Base-by-base conservation (phyloP, 2,329 filamentous ascomycete genomes). In the Parastagonospora avenae region DNA sequence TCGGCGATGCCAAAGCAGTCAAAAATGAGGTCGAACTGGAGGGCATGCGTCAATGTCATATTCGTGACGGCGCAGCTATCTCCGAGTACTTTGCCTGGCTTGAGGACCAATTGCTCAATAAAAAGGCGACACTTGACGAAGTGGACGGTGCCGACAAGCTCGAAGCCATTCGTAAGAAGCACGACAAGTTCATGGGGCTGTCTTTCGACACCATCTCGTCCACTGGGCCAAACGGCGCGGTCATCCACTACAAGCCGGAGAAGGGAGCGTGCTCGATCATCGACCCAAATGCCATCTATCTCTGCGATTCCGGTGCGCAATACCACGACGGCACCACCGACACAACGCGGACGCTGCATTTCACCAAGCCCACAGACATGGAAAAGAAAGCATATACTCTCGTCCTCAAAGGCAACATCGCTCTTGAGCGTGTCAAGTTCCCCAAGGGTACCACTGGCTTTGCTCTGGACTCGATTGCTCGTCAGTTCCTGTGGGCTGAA, bases 271-370 rank as follows among this genome's bases (percentile, higher is more conserved):
- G 93, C 75, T 84, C 92, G 8, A 78, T 84, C 27, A 91, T 99
- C 62, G 91, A 99, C 61, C 91, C 91, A 0, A 85, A 86, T 6
- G 86, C 87, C 11, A 85, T 99, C 51, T 99, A 99, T 67, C 85
- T 99, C 2, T 99, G 94, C 71, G 94, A 99, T 74, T 97, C 94
- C 16, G 94, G 94, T 16, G 94, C 90, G n/a, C 94, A 99, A 73
- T 99, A 93, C 67, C 81, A 89, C 2, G 94, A 99, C 71, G 94
- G 94, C 48, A 99, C 94, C 0, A 99, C 94, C 0, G 94, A 99
- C 68, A 96, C 91, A 0, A 99, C 94, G 4, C 84, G 94, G 36
- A 99, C 94, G 0, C 79, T 96, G 33, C 94, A 99, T 68, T 97
- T 97, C 70, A 91, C 91, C 40, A 82, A 86, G 24, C 94, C 94